Conservation (phyloP, 2,329 filamentous ascomycete species). For the Trichophyton schoenleinii region DNA sequence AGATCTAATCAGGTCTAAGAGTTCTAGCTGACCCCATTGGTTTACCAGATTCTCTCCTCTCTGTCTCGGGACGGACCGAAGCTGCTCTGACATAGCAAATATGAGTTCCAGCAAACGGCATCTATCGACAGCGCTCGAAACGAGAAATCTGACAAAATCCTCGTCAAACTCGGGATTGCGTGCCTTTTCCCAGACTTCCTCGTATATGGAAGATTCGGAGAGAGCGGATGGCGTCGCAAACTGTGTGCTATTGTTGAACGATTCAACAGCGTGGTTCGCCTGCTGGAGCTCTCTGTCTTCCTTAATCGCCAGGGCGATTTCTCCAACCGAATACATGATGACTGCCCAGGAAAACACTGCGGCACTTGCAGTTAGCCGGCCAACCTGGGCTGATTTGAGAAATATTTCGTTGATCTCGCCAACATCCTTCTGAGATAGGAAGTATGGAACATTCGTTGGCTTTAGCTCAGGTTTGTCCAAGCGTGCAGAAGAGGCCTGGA, state of each 20-base stretch:
- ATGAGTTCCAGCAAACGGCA: constrained; percentile 40
- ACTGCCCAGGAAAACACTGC: constrained; percentile 72
- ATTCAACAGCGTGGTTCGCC: constrained; percentile 30
- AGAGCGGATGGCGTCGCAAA: constrained; percentile 19
- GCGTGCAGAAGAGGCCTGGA: constrained; percentile 47
- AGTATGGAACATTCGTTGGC: constrained; percentile 40
- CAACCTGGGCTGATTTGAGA: constrained; percentile 43
- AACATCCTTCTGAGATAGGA: constrained; percentile 58
- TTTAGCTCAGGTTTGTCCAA: constrained; percentile 22
- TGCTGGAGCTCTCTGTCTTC: constrained; percentile 39
- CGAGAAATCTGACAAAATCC: constrained; percentile 38
- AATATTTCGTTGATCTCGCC: constrained; percentile 62
- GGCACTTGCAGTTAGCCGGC: constrained; percentile 54
- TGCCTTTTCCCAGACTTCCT: constrained; percentile 37
- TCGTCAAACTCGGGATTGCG: constrained; percentile 29
- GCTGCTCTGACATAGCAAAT: constrained; percentile 30
- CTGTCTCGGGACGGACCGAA: constrained; percentile 37
- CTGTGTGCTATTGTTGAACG: constrained; percentile 27
- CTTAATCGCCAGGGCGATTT: constrained; percentile 49
- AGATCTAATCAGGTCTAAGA: constrained; percentile 59
- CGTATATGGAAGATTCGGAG: constrained; percentile 33
- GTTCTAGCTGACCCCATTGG: constrained; percentile 49
- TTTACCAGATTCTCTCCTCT: constrained; percentile 43
- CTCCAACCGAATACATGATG: constrained; percentile 56
- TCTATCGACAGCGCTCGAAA: constrained; percentile 34